A percentile compares a stretch with the other conserved stretches of the same genome.
These are phyloP conservation scores for Aspergillus quadrilineatus DNA, from an alignment of 2,329 filamentous ascomycete genomes.

Conservation along the genomic window DNA sequence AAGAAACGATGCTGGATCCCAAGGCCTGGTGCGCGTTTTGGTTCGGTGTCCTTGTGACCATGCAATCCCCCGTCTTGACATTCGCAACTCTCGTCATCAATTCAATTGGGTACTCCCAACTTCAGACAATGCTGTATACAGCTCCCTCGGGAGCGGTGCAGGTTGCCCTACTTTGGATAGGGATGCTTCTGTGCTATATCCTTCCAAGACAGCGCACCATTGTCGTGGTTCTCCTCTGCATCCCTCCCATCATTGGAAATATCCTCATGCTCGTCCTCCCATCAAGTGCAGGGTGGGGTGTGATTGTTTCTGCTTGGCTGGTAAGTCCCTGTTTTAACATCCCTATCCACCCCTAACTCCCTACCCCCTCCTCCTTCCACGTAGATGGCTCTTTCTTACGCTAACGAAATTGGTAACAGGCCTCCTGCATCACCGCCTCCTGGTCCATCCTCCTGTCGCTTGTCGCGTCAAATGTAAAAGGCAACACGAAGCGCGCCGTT, in stretches of 20 bases:
- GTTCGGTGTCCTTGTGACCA: slow-evolving; percentile 49
- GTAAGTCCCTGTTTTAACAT: slow-evolving; percentile 24
- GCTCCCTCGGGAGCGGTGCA: background rate
- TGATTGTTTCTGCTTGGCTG: slow-evolving; percentile 50
- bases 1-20: slow-evolving; percentile 46
- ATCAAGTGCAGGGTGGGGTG: slow-evolving; percentile 46
- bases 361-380: no score
- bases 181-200: background rate
- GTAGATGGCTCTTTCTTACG: no score
- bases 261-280: slow-evolving; percentile 40
- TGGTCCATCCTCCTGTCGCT: slow-evolving; percentile 48
- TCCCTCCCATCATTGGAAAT: slow-evolving; percentile 45
- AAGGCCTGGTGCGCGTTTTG: slow-evolving; percentile 49
- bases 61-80: slow-evolving; percentile 49
- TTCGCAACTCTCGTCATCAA: slow-evolving; percentile 54
- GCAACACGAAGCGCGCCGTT: slow-evolving; percentile 52
- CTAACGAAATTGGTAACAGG: background rate
- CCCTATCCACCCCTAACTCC: no score
- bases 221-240: background rate
- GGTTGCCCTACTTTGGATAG: background rate
- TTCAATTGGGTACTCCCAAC: background rate
- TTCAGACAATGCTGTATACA: slow-evolving; percentile 3
- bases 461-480: slow-evolving; percentile 51
- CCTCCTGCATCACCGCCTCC: slow-evolving; percentile 40
- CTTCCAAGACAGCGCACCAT: background rate